These are phyloP conservation scores for Pseudopithomyces maydicus DNA, from an alignment of 2,329 filamentous ascomycete genomes.

Conservation along the genomic window DNA sequence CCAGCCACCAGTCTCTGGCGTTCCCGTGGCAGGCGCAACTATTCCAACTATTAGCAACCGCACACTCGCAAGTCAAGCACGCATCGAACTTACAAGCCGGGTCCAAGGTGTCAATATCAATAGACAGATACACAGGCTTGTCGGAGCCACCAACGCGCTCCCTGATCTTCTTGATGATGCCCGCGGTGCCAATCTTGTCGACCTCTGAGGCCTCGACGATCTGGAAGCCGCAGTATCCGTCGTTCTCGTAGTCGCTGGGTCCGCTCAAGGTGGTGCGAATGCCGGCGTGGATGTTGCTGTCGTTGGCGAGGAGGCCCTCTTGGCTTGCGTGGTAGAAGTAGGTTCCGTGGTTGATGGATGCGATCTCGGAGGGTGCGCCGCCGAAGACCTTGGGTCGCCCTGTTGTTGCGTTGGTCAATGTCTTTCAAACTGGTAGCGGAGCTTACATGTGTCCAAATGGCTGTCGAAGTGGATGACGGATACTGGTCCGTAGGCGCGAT, in stretches of 20 bases:
- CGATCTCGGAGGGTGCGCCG: slow-evolving; percentile 75
- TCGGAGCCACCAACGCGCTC: slow-evolving; percentile 71
- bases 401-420: slow-evolving; percentile 47
- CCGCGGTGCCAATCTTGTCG: slow-evolving; percentile 70
- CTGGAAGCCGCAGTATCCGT: slow-evolving; percentile 83
- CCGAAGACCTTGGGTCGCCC: slow-evolving; percentile 89
- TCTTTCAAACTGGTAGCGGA: slow-evolving; percentile 20
- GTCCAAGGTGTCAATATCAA: slow-evolving; percentile 89
- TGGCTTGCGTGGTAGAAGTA: slow-evolving; percentile 85
- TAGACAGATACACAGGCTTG: slow-evolving; percentile 78
- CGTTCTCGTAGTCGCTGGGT: slow-evolving; percentile 81
- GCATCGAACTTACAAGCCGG: slow-evolving; percentile 66
- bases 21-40: slow-evolving; percentile 75
- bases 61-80: not conserved
- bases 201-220: slow-evolving; percentile 78
- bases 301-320: slow-evolving; percentile 79
- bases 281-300: slow-evolving; percentile 85
- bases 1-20: slow-evolving; percentile 78
- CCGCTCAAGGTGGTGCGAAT: slow-evolving; percentile 83
- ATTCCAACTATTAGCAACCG: not conserved
- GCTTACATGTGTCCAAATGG: slow-evolving; percentile 62
- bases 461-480: slow-evolving; percentile 69
- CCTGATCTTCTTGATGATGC: slow-evolving; percentile 78
- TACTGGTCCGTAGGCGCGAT: slow-evolving; percentile 69
- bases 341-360: slow-evolving; percentile 83